Base-by-base conservation (phyloP, 805 yeast species). In the Candida fluviatilis region DNA sequence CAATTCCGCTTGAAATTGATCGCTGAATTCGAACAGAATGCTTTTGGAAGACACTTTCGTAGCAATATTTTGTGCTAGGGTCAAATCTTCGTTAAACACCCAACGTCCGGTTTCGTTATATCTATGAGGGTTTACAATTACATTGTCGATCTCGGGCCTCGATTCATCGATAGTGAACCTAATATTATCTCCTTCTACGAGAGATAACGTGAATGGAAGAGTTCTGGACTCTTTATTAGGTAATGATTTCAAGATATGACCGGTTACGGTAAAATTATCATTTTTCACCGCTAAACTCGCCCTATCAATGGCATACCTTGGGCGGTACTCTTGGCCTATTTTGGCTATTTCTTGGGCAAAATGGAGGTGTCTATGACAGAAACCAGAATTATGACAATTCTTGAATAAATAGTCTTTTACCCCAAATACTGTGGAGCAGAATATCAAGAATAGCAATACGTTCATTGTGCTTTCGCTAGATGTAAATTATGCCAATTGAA, bases 311-410 rank as follows among this genome's bases (percentile, higher is more conserved):
- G 49, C 33, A 42, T 64, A 65, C 8, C 49, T 50, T 11, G 62
- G 45, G 19, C 16, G 23, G 30, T 37, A 49, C 5, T 38, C 19
- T 6, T 35, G 26, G 12, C 30, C 38, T 12, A 15, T 5, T 4
- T 31, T 17, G 10, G 36, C 28, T 17, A 61, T 43, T 6, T 45
- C 55, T 2, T 53, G 43, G 1, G 87, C 85, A 54, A 75, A 87
- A 40, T 76, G 78, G 39, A 91, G 66, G 52, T 90, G 86, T 58
- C 98, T 73, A 35, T 71, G 61, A 55, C 98, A 90, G 55, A 90
- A 89, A 5, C 96, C 95, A 13, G 88, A 75, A 51, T 84, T 82
- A 4, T 69, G 77, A 58, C 98, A 90, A 11, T 70, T 76, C 54
- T 87, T 85, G 68, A 88, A 84, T 38, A 87, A 60, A 45, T 80